These are phyloP conservation scores for Ophiostoma triangulosporum DNA, from an alignment of 2,329 filamentous ascomycete genomes.

Conservation along the genomic window DNA sequence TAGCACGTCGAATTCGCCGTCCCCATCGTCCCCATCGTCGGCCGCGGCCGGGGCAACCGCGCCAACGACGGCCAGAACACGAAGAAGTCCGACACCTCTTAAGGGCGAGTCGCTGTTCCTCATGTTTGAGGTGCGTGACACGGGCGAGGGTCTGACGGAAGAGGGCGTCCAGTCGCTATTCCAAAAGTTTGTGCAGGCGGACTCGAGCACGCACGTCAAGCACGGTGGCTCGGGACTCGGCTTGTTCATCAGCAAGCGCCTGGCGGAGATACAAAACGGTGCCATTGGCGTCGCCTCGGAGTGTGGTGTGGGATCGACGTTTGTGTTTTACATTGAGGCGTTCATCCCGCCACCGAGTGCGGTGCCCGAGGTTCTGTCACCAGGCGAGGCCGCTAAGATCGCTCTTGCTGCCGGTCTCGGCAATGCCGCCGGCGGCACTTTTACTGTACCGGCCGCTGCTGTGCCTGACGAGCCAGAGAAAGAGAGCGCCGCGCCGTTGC, in stretches of 20 bases:
- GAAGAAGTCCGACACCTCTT: background rate
- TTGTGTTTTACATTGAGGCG: conserved; percentile 61
- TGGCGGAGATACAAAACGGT: conserved; percentile 71
- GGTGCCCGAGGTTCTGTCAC: conserved; percentile 24
- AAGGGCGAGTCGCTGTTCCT: conserved; percentile 43
- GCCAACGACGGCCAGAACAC: background rate
- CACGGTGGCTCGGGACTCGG: conserved; percentile 71
- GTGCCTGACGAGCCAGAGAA: background rate
- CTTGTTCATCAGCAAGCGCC: conserved; percentile 62
- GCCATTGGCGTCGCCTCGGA: conserved; percentile 63
- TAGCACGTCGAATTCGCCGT: background rate
- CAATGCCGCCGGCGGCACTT: background rate
- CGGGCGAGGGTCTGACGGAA: conserved; percentile 57
- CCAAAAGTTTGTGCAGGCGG: conserved; percentile 66
- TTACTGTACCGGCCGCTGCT: background rate
- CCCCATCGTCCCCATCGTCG: background rate
- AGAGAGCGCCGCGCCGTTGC: background rate
- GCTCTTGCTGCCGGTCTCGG: conserved; percentile 1
- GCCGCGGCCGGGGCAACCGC: background rate
- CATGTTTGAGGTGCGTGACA: conserved; percentile 62
- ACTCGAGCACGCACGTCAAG: conserved; percentile 60
- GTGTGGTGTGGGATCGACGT: conserved; percentile 56
- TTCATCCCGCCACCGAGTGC: conserved; percentile 28
- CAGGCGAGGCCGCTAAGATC: conserved; percentile 10
- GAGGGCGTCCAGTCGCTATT: conserved; percentile 64